Percentiles rank a stretch among this genome's conserved stretches.
These are phyloP conservation scores for Larix sibirica DNA, from an alignment of 83 land plant genomes.

Conservation along the genomic window DNA sequence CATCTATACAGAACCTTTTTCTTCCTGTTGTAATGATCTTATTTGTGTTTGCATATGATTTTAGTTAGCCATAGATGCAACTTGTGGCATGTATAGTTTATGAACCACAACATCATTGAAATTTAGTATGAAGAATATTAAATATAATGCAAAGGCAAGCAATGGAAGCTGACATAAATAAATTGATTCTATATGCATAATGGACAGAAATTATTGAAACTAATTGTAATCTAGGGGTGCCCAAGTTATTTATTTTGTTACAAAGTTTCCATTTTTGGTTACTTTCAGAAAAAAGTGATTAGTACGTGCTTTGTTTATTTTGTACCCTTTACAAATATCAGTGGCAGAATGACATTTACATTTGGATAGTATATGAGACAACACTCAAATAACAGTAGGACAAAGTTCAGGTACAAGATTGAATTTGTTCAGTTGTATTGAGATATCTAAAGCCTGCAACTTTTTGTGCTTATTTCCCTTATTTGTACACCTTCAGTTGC, in stretches of 20 bases:
- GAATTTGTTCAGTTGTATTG: neutral
- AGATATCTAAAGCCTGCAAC: neutral
- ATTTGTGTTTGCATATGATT: neutral
- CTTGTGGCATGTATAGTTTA: neutral
- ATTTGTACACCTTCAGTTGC: neutral
- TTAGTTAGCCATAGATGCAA: neutral
- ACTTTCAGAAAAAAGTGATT: too few species aligned
- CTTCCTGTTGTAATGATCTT: neutral
- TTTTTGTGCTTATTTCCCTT: neutral
- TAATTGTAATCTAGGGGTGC: neutral
- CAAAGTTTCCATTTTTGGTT: too few species aligned
- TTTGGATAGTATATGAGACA: too few species aligned
- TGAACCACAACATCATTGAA: neutral
- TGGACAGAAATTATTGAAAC: neutral
- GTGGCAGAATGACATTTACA: too few species aligned
- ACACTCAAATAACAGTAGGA: too few species aligned
- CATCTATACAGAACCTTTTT: neutral
- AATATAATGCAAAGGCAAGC: neutral
- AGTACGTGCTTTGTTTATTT: too few species aligned
- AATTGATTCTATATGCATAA: neutral
- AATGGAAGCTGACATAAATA: neutral
- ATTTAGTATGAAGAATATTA: neutral
- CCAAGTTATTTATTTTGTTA: neutral
- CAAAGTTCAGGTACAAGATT: neutral
- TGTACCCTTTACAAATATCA: too few species aligned